Percentiles rank a stretch among this genome's conserved stretches.
phyloP scores from a whole-genome alignment of 177 flowering plant species.

The Tripterygium wilfordii region DNA sequence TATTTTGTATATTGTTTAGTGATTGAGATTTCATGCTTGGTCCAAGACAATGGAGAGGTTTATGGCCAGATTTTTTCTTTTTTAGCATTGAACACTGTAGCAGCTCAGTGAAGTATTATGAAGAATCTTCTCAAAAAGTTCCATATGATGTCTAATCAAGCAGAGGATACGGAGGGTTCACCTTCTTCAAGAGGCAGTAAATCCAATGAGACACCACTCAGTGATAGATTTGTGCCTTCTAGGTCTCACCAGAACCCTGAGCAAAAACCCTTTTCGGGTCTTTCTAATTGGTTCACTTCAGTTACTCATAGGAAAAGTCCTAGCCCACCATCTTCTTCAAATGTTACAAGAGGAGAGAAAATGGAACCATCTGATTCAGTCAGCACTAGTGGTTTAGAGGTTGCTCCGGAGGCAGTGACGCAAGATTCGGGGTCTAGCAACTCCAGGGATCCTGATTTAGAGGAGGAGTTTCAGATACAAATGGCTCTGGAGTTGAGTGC shows the following conservation, averaged over 20 bases:
- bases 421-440: constrained; percentile 52
- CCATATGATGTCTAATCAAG: constrained; percentile 62
- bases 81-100: constrained; percentile 26
- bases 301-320: constrained; percentile 50
- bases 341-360: constrained; percentile 28
- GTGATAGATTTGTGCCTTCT: constrained; percentile 29
- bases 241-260: constrained; percentile 34
- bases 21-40: constrained; percentile 33
- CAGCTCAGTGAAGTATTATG: constrained; percentile 34
- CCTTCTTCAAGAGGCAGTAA: constrained; percentile 39
- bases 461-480: constrained; percentile 95
- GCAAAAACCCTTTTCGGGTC: constrained; percentile 55
- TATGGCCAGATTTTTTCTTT: constrained; percentile 33
- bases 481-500: constrained; percentile 93
- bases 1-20: constrained; percentile 3
- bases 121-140: constrained; percentile 85
- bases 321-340: constrained; percentile 57
- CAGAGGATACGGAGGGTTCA: constrained; percentile 57
- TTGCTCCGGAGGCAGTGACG: constrained; percentile 35
- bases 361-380: constrained; percentile 44
- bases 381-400: constrained; percentile 33
- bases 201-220: constrained; percentile 25
- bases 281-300: constrained; percentile 78
- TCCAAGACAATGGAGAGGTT: constrained; percentile 39
- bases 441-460: constrained; percentile 71